phyloP scores from a whole-genome alignment of 441 rosid genomes.

The Melastoma candidum region DNA sequence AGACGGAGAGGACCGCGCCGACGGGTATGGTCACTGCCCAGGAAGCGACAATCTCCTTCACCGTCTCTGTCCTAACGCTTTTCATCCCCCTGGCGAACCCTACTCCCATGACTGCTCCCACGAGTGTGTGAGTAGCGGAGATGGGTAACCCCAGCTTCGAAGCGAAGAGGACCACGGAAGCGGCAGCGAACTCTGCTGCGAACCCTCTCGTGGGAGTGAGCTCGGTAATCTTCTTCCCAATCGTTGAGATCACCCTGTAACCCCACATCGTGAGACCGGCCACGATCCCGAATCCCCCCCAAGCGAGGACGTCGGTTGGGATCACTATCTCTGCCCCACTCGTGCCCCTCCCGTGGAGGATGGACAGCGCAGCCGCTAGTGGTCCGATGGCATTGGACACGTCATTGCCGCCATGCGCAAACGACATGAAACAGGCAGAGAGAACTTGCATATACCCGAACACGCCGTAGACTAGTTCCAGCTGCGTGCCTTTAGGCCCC shows the following conservation, averaged over 20 bases:
- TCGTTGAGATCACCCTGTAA: constrained; percentile 92
- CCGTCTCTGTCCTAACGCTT: constrained; percentile 83
- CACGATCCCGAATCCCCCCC: constrained; percentile 99
- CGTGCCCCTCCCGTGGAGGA: constrained; percentile 55
- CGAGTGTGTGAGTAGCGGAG: constrained; percentile 92
- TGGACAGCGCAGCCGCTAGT: constrained; percentile 80
- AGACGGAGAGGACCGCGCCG: constrained; percentile 68
- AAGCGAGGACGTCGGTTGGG: constrained; percentile 82
- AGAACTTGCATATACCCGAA: constrained; percentile 97
- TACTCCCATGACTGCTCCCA: constrained; percentile 98
- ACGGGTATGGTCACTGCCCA: constrained; percentile 94
- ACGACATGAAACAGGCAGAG: constrained; percentile 99
- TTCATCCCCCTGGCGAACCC: constrained; percentile 95
- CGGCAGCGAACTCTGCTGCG: constrained; percentile 96
- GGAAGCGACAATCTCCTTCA: constrained; percentile 79
- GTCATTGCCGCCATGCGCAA: constrained; percentile 97
- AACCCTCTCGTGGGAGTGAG: constrained; percentile 96
- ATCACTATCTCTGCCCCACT: constrained; percentile 54
- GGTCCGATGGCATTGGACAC: constrained; percentile 99
- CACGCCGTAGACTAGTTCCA: constrained; percentile 87
- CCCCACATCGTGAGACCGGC: constrained; percentile 95
- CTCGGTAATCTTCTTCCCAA: constrained; percentile 95
- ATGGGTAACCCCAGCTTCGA: constrained; percentile 89
- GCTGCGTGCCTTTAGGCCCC: constrained; percentile 92
- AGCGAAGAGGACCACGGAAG: constrained; percentile 85